A percentile compares a stretch with the other conserved stretches of the same genome.
Evolutionary conservation across 805 yeast species (phyloP).

Genomic region (Saccharomyces eubayanus): DNA sequence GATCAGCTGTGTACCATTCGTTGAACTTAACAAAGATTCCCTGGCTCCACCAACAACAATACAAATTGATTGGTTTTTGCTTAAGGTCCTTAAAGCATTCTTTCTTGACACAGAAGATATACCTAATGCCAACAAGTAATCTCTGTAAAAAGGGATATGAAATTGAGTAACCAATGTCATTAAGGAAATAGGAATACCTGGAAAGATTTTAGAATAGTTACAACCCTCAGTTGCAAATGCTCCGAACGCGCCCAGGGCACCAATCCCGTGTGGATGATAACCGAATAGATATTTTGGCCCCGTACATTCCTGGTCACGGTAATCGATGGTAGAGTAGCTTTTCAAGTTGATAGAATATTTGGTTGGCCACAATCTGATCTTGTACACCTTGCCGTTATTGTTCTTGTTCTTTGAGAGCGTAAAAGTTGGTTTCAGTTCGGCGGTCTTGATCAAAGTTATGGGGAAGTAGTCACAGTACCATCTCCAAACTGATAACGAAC

Average conservation of each 20-base stretch:
- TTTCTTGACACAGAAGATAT: slow-evolving; percentile 72
- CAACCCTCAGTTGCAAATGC: slow-evolving; percentile 78
- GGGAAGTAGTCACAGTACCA: slow-evolving; percentile 78
- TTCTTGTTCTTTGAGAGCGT: slow-evolving; percentile 26
- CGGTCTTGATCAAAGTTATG: slow-evolving; percentile 56
- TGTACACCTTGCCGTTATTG: slow-evolving; percentile 9
- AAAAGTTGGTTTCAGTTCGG: slow-evolving; percentile 67
- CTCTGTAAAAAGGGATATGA: slow-evolving; percentile 75
- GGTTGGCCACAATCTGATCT: slow-evolving; percentile 19
- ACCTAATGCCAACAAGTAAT: slow-evolving; percentile 73
- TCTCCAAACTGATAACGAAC: slow-evolving; percentile 54
- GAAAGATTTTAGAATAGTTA: slow-evolving; percentile 56
- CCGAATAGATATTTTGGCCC: slow-evolving; percentile 85
- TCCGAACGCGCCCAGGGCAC: slow-evolving; percentile 85
- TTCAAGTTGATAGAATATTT: slow-evolving; percentile 8
- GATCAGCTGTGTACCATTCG: slow-evolving; percentile 52
- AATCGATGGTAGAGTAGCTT: slow-evolving; percentile 2
- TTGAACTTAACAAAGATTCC: slow-evolving; percentile 65
- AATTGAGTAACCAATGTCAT: slow-evolving; percentile 81
- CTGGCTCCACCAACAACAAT: slow-evolving; percentile 96
- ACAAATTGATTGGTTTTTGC: slow-evolving; percentile 64
- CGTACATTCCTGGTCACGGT: slow-evolving; percentile 30
- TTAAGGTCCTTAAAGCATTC: slow-evolving; percentile 59
- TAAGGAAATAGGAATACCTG: slow-evolving; percentile 74
- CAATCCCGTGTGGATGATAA: slow-evolving; percentile 94